These are phyloP conservation scores for Carex myosuroides DNA, from an alignment of 176 grass and related monocot species.

Conservation along the genomic window DNA sequence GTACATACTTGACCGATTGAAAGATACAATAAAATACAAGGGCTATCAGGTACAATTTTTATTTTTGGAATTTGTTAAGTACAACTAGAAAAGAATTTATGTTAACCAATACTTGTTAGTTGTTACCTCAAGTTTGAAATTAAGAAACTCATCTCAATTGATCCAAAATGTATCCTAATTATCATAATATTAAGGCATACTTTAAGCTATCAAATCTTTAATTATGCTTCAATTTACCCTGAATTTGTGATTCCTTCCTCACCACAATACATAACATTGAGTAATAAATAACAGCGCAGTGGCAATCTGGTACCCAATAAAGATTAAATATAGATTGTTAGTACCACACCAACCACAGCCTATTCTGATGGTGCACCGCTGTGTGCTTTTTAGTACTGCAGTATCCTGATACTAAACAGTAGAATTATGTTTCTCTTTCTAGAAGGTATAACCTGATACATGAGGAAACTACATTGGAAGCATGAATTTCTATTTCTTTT, in stretches of 20 bases:
- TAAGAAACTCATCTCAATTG: background rate
- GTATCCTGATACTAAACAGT: background rate
- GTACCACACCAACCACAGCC: background rate
- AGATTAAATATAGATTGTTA: background rate
- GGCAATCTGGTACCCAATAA: background rate
- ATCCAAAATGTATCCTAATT: background rate
- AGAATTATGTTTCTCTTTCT: background rate
- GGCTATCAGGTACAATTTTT: constrained; percentile 76
- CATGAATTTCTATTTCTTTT: background rate
- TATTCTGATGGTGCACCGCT: background rate
- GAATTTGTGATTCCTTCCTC: background rate
- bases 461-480: background rate
- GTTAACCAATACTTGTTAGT: background rate
- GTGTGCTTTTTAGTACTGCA: background rate
- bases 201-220: background rate
- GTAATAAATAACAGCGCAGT: background rate
- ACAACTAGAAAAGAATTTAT: background rate
- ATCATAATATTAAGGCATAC: background rate
- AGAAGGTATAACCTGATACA: background rate
- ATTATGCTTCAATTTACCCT: background rate
- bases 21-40: constrained; percentile 95
- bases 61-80: background rate
- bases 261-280: background rate
- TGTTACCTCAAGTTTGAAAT: background rate
- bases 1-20: constrained; percentile 71